Evolutionary conservation across 148 eudicot genomes (phyloP), one percentile per base, ranked within the genome.

Genomic region (Spergularia marina): DNA sequence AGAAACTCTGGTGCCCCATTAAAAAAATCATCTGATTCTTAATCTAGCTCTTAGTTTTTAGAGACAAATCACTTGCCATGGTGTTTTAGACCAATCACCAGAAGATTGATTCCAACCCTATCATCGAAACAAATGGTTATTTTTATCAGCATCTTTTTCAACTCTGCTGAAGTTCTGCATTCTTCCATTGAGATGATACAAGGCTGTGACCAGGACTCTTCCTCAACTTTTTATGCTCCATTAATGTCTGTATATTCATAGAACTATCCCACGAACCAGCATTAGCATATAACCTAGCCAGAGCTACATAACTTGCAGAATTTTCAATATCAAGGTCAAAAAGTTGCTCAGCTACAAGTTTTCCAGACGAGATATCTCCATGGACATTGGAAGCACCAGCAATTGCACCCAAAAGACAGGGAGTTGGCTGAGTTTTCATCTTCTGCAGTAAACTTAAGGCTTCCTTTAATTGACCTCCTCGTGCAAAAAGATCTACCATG

Each of bases 401-500:
- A 59, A 82, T 76, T 10, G 84, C 72, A 52, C 81, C 74, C 78
- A 77, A 76, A 57, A 72, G 64, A 10, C 64, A 82, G 51, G 80
- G 67, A 70, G 70, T 79, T 10, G 81, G 79, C 30, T 73, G 72
- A 64, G 79, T 49, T 18, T 84, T 73, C 84, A 82, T 81, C 71
- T 70, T 76, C 71, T 76, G 74, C 66, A 79, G 60, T 53, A 84
- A 11, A 58, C 25, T 7, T 13, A 79, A 15, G 57, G 84, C 82
- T 70, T 82, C 87, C 44, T 82, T 81, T 53, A 84, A 65, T 23
- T 64, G 44, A 10, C 84, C 87, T 73, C 78, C 81, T 72, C 87
- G 70, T 40, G 87, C 82, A 53, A 72, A 51, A 36, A 84, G 63
- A 82, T 84, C 84, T 51, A 84, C 63, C 80, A 82, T 63, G 65